Percentiles rank a stretch among this genome's conserved stretches.
Evolutionary conservation across 2,329 filamentous ascomycete species (phyloP).

Genomic region (Colletotrichum sansevieriae): DNA sequence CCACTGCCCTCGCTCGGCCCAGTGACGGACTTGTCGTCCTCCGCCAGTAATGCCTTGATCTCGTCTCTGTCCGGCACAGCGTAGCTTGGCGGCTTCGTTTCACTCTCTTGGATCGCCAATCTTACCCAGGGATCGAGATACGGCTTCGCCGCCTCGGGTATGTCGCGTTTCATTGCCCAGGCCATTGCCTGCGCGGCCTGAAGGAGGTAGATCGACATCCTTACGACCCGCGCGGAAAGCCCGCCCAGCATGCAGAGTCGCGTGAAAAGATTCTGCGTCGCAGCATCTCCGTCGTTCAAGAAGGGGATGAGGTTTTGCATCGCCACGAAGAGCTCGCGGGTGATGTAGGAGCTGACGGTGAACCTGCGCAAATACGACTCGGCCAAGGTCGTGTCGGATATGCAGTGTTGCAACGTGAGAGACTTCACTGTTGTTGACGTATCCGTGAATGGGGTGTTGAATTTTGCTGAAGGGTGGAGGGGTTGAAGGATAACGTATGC

Average conservation of each 20-base stretch:
- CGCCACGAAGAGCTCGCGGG: conserved; percentile 31
- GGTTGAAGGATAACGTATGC: conserved; percentile 31
- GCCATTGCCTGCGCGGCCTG: conserved; percentile 39
- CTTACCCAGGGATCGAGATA: conserved; percentile 37
- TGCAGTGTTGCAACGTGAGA: conserved; percentile 30
- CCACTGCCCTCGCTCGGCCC: conserved; percentile 30
- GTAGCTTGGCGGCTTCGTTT: conserved; percentile 36
- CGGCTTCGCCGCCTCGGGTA: conserved; percentile 19
- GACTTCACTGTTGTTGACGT: conserved; percentile 28
- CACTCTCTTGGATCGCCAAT: conserved; percentile 29
- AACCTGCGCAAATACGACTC: conserved; percentile 28
- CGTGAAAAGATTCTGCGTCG: conserved; percentile 28
- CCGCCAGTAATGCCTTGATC: conserved; percentile 31
- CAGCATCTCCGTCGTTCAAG: conserved; percentile 30
- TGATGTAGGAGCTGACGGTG: conserved; percentile 29
- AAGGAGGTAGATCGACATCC: conserved; percentile 36
- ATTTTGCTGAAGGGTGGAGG: conserved; percentile 21
- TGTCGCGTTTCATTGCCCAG: conserved; percentile 38
- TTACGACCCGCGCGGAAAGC: conserved; percentile 35
- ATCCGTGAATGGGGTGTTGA: conserved; percentile 29
- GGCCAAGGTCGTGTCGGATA: conserved; percentile 35
- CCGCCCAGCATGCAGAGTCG: conserved; percentile 37
- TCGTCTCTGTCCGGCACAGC: conserved; percentile 25
- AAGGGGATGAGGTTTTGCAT: conserved; percentile 39
- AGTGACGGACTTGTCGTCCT: not conserved